These are phyloP conservation scores for Sphenostylis stenocarpa DNA, from an alignment of 306 rosid species.

Conservation along the genomic window DNA sequence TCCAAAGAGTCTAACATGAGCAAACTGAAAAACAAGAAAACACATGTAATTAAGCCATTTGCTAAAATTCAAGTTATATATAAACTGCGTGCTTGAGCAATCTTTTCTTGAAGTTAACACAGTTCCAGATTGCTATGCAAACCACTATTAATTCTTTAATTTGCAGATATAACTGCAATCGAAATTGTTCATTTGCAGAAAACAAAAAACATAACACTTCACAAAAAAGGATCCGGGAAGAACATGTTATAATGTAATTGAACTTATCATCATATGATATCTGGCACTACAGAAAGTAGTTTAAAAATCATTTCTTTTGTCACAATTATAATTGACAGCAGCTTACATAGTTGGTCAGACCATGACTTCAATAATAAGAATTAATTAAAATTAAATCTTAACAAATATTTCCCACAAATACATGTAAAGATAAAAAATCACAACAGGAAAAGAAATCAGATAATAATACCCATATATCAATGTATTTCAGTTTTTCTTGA, in stretches of 20 bases:
- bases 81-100: not conserved
- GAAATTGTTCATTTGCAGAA: not conserved
- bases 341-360: conserved; percentile 6
- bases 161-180: not conserved
- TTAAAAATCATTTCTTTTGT: not conserved
- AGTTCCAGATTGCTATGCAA: not conserved
- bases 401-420: not conserved
- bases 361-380: not conserved
- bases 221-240: not conserved
- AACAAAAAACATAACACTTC: not conserved
- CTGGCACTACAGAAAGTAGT: not conserved
- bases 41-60: not conserved
- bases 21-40: not conserved
- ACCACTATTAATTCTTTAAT: not conserved
- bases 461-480: conserved; percentile 85
- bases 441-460: conserved; percentile 15
- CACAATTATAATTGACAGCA: not conserved
- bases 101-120: not conserved
- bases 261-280: not conserved
- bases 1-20: not conserved
- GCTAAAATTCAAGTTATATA: not conserved
- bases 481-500: conserved; percentile 65
- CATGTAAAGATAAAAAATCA: conserved; percentile 16
- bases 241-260: not conserved
- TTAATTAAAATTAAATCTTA: conserved; percentile 13